Percentiles rank a stretch among this genome's conserved stretches.
Conservation (phyloP, 1,284 basidiomycete genomes). For the Tilletiopsis washingtonensis region DNA sequence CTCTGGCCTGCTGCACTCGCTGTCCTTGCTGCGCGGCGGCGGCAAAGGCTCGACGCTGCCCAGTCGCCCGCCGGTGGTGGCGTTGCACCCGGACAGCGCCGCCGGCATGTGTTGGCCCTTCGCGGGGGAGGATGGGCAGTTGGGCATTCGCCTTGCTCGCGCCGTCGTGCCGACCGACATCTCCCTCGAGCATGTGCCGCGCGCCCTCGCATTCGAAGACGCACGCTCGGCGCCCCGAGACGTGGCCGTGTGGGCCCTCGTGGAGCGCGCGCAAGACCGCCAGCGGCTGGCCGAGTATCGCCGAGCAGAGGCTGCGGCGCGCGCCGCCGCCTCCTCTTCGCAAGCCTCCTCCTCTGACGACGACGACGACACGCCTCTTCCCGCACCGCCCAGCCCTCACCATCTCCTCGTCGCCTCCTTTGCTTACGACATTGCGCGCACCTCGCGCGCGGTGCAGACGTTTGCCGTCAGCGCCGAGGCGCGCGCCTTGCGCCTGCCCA, state of each 20-base stretch:
- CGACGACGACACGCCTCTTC: slow-evolving; percentile 6
- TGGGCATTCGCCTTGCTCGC: slow-evolving; percentile 69
- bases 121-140: slow-evolving; percentile 63
- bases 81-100: slow-evolving; percentile 70
- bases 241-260: slow-evolving; percentile 69
- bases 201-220: slow-evolving; percentile 65
- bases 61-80: slow-evolving; percentile 62
- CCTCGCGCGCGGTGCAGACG: slow-evolving; percentile 64
- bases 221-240: slow-evolving; percentile 67
- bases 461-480: slow-evolving; percentile 68
- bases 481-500: slow-evolving; percentile 63
- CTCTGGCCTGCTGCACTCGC: slow-evolving; percentile 75
- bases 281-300: slow-evolving; percentile 50
- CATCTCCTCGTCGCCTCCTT: slow-evolving; percentile 70
- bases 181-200: slow-evolving; percentile 78
- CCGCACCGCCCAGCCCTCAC: slow-evolving; percentile 54
- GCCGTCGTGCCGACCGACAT: slow-evolving; percentile 65
- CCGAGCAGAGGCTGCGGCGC: slow-evolving; percentile 46
- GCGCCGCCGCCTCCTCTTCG: slow-evolving; percentile 10
- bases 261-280: slow-evolving; percentile 61
- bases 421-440: slow-evolving; percentile 61
- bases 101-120: slow-evolving; percentile 92
- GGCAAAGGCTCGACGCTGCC: slow-evolving; percentile 63
- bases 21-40: slow-evolving; percentile 73
- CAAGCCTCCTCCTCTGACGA: slow-evolving; percentile 48